Percentiles rank a stretch among this genome's conserved stretches.
phyloP scores from a whole-genome alignment of 2,329 filamentous ascomycete genomes.

The Corynespora cassiicola region DNA sequence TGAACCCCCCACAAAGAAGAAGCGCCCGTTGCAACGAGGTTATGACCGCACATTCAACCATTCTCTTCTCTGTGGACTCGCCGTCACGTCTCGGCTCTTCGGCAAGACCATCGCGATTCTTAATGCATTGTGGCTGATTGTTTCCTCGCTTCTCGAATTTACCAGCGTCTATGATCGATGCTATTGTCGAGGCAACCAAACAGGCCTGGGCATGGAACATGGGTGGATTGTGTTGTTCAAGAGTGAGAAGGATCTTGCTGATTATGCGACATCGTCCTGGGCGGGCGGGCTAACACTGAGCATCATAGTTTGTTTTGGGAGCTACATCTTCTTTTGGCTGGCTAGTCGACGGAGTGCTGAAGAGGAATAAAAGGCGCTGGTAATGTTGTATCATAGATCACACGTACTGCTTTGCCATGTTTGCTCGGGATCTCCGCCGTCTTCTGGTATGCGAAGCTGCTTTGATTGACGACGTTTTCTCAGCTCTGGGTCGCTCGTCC shows the following conservation, averaged over 20 bases:
- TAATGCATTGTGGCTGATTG: conserved; percentile 25
- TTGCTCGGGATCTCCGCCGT: too few relatives aligned
- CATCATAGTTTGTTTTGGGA: conserved; percentile 15
- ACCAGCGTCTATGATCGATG: conserved; percentile 24
- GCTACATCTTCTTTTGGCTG: conserved; percentile 21
- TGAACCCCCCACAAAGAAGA: not conserved
- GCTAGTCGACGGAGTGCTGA: conserved; percentile 13
- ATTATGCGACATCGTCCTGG: conserved; percentile 16
- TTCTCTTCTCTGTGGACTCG: conserved; percentile 16
- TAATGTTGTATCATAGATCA: not conserved
- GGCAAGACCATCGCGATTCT: conserved; percentile 22
- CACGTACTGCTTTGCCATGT: too few relatives aligned
- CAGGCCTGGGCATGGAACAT: conserved; percentile 11
- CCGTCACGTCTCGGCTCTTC: conserved; percentile 17
- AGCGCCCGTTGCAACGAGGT: conserved; percentile 1
- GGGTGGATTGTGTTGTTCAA: conserved; percentile 29
- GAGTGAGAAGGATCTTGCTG: conserved; percentile 12
- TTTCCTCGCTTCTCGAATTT: conserved; percentile 23
- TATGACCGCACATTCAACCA: conserved; percentile 15
- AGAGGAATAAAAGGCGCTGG: conserved; percentile 3
- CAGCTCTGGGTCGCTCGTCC: too few relatives aligned
- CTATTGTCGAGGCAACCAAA: conserved; percentile 24
- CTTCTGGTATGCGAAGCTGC: too few relatives aligned
- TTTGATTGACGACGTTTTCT: too few relatives aligned
- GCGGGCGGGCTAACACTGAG: conserved; percentile 22